phyloP scores from a whole-genome alignment of 176 grass and related monocot genomes.

The Otatea glauca region DNA sequence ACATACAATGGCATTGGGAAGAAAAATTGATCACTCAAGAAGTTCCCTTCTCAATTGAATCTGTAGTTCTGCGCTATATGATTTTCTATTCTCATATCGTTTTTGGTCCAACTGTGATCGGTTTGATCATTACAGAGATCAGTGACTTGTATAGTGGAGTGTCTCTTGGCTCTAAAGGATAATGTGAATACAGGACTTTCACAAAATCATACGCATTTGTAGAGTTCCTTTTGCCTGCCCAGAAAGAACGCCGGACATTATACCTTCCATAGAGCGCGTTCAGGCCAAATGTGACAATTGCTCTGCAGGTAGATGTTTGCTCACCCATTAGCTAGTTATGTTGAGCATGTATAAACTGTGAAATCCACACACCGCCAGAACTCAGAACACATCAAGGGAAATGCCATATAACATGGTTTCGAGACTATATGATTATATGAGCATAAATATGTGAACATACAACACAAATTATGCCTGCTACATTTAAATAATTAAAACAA shows the following conservation, averaged over 20 bases:
- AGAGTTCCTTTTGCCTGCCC: conserved; percentile 82
- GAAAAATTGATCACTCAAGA: too few species aligned
- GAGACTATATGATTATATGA: background rate
- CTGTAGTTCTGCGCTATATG: too few species aligned
- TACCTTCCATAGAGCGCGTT: conserved; percentile 88
- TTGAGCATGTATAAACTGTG: background rate
- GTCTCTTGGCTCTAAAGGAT: too few species aligned
- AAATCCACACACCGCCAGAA: background rate
- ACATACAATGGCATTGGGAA: too few species aligned
- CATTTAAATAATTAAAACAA: conserved; percentile 2
- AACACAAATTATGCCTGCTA: background rate
- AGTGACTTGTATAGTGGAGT: too few species aligned
- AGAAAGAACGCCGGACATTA: conserved; percentile 55
- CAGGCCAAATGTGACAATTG: conserved; percentile 85
- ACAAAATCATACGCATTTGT: conserved; percentile 59
- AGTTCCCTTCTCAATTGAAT: too few species aligned
- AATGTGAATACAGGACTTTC: too few species aligned
- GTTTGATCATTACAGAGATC: too few species aligned
- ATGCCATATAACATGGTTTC: background rate
- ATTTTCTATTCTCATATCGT: too few species aligned
- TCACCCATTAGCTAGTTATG: conserved; percentile 35
- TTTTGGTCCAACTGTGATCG: too few species aligned
- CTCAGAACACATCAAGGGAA: background rate
- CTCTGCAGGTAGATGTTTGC: conserved; percentile 62
- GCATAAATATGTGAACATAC: background rate